These are phyloP conservation scores for Penicillium palitans DNA, from an alignment of 2,329 filamentous ascomycete genomes.

Conservation along the genomic window DNA sequence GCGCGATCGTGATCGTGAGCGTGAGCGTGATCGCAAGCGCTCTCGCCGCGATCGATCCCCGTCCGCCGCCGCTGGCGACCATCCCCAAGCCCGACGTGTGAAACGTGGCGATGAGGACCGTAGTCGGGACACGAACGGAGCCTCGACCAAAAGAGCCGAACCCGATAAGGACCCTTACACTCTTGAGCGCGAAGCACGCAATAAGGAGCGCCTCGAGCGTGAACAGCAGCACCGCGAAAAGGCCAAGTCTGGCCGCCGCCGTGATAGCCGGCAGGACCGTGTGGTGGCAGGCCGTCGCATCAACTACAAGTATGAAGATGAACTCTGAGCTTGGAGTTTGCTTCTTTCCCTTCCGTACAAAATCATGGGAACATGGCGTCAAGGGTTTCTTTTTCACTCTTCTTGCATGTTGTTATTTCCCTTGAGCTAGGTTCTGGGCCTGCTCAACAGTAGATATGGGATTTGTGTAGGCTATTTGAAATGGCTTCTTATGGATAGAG, in stretches of 20 bases:
- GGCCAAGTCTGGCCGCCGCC: constrained; percentile 34
- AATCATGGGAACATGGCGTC: constrained; percentile 15
- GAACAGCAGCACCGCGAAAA: constrained; percentile 66
- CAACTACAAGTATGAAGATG: constrained; percentile 54
- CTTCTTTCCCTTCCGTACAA: background rate
- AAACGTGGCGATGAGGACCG: constrained; percentile 36
- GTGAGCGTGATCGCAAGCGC: constrained; percentile 49
- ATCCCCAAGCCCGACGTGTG: constrained; percentile 37
- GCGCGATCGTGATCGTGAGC: constrained; percentile 40
- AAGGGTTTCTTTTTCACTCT: background rate
- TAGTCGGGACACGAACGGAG: constrained; percentile 22
- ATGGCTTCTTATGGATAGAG: constrained; percentile 2
- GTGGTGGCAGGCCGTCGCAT: constrained; percentile 40
- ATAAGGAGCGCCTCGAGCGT: constrained; percentile 61
- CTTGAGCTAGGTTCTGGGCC: background rate
- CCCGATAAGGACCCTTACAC: constrained; percentile 67
- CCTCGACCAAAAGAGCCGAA: constrained; percentile 19
- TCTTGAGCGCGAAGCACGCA: constrained; percentile 69
- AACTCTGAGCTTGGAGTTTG: constrained; percentile 24
- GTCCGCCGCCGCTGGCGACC: constrained; percentile 35
- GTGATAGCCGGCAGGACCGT: constrained; percentile 38
- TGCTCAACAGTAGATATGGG: constrained; percentile 12
- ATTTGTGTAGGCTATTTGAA: background rate
- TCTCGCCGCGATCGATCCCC: constrained; percentile 44
- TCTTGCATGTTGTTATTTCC: constrained; percentile 15